These are phyloP conservation scores for Somion occarium DNA, from an alignment of 1,284 basidiomycete species.

Conservation along the genomic window DNA sequence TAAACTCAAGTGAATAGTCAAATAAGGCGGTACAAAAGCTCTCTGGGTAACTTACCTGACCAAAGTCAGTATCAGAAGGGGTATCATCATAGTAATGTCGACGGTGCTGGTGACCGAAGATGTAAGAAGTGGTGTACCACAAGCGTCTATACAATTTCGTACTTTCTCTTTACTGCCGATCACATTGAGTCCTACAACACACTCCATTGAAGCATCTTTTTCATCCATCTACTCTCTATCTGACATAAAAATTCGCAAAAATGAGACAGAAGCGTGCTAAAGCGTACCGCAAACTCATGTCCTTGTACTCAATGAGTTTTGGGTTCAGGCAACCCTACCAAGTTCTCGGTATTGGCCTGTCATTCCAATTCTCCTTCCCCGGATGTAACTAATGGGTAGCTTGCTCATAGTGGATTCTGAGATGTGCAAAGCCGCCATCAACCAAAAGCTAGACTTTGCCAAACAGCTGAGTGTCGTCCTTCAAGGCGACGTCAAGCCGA, in stretches of 20 bases:
- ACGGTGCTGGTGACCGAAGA: background rate
- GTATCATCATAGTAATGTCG: slow-evolving; percentile 19
- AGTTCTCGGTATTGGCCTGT: slow-evolving; percentile 75
- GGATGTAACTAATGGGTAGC: too few relatives aligned
- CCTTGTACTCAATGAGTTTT: slow-evolving; percentile 78
- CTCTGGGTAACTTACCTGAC: slow-evolving; percentile 15
- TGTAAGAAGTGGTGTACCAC: slow-evolving; percentile 3
- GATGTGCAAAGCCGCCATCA: slow-evolving; percentile 68
- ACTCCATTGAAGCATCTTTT: background rate
- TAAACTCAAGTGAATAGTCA: slow-evolving; percentile 20
- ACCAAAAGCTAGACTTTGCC: slow-evolving; percentile 68
- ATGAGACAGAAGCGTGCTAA: slow-evolving; percentile 96
- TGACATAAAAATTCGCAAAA: slow-evolving; percentile 10
- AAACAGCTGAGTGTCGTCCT: slow-evolving; percentile 73
- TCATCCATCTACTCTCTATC: background rate
- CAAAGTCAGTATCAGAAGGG: slow-evolving; percentile 18
- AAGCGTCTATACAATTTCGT: background rate
- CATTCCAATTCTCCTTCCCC: slow-evolving; percentile 23
- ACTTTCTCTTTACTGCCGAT: background rate
- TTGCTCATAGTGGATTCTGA: slow-evolving; percentile 84
- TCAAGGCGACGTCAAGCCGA: slow-evolving; percentile 84
- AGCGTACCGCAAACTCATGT: slow-evolving; percentile 89
- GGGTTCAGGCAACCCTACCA: slow-evolving; percentile 91
- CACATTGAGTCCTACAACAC: background rate
- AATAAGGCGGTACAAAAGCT: background rate